phyloP scores from a whole-genome alignment of 164 flowering plant species.

The Liriodendron chinense region DNA sequence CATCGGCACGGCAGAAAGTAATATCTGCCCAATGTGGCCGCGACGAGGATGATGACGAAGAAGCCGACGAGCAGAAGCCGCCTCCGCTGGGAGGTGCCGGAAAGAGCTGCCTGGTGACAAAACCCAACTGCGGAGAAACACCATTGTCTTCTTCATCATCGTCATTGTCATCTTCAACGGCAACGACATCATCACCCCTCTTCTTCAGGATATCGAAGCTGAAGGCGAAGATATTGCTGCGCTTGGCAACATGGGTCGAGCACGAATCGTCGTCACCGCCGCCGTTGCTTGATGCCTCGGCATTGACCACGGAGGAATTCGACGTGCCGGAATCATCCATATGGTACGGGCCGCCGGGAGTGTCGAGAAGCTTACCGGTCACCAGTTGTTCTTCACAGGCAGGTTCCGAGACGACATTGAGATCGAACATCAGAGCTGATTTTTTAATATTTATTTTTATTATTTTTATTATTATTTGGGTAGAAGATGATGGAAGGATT shows the following conservation, averaged over 20 bases:
- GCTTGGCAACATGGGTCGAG: slow-evolving; percentile 20
- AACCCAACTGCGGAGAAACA: slow-evolving; percentile 7
- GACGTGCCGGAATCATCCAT: slow-evolving; percentile 60
- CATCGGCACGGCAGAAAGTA: slow-evolving; percentile 18
- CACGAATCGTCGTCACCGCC: slow-evolving; percentile 47
- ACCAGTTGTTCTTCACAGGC: slow-evolving; percentile 3
- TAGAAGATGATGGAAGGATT: neutral
- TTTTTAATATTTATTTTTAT: too few relatives aligned
- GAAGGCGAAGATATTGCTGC: slow-evolving; percentile 22
- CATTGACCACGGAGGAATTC: slow-evolving; percentile 64
- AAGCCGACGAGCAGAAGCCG: slow-evolving; percentile 45
- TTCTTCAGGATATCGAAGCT: slow-evolving; percentile 43
- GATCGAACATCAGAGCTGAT: slow-evolving; percentile 39
- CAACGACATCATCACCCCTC: neutral
- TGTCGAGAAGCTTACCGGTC: slow-evolving; percentile 21
- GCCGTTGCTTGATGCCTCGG: slow-evolving; percentile 41
- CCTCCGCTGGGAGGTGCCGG: slow-evolving; percentile 30
- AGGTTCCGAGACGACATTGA: slow-evolving; percentile 20
- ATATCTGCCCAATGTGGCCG: slow-evolving; percentile 45
- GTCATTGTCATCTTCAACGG: neutral
- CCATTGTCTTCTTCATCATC: slow-evolving; percentile 13
- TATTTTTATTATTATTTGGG: neutral
- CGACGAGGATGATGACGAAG: slow-evolving; percentile 18
- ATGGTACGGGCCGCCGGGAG: slow-evolving; percentile 25
- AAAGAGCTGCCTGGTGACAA: slow-evolving; percentile 48